Percentiles rank a stretch among this genome's conserved stretches.
phyloP scores from a whole-genome alignment of 169 alveolate species.

The Ichthyophthirius multifiliis region DNA sequence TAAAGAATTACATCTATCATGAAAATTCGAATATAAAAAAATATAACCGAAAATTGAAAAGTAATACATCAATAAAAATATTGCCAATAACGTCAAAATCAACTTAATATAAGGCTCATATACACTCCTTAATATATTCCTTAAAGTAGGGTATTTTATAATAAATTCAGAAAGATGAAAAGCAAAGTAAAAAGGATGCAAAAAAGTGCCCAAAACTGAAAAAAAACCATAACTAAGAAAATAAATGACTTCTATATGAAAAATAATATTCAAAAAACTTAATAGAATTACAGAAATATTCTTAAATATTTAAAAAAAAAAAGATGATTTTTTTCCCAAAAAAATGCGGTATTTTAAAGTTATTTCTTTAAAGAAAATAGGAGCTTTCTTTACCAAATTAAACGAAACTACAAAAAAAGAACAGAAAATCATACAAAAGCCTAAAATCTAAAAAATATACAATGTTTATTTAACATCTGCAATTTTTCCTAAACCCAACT shows the following conservation, averaged over 20 bases:
- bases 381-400: conserved; percentile 25
- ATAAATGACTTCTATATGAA: conserved; percentile 48
- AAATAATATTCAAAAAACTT: neutral
- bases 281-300: neutral
- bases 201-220: conserved; percentile 57
- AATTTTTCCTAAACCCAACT: neutral
- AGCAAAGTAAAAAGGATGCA: conserved; percentile 72
- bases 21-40: conserved; percentile 43
- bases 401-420: conserved; percentile 26
- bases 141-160: conserved; percentile 56
- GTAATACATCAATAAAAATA: conserved; percentile 61
- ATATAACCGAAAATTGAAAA: conserved; percentile 65
- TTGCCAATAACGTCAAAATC: conserved; percentile 46
- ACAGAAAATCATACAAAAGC: conserved; percentile 29
- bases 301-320: neutral
- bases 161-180: conserved; percentile 69
- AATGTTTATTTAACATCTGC: conserved; percentile 10
- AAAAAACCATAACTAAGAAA: conserved; percentile 53
- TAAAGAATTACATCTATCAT: conserved; percentile 55
- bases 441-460: conserved; percentile 16
- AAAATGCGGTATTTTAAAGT: neutral
- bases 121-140: conserved; percentile 60
- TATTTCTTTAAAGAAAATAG: conserved; percentile 19
- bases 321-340: neutral
- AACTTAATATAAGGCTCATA: conserved; percentile 62